Evolutionary conservation across 495 filamentous ascomycete species (phyloP), one percentile per base, ranked within the genome.

Genomic region (Neurospora discreta): DNA sequence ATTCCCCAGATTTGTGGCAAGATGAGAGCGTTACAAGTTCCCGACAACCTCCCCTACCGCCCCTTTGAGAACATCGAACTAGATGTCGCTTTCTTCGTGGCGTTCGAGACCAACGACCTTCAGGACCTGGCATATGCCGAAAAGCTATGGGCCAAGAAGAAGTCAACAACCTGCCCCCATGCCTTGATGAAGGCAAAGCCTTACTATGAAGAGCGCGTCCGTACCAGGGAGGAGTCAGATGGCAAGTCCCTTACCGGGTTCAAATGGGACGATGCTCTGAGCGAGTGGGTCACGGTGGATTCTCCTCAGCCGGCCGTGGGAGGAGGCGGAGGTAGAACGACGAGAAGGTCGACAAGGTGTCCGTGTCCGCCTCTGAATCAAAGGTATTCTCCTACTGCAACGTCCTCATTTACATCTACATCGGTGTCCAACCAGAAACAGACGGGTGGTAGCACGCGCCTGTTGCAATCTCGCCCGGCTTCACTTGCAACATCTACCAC

Each of bases 211-310:
- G 52, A 58, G 46, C 46, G 20, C 46, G 26, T 58, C 20, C 46
- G 46, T 20, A 13, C 26, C 52, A 65, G 52, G 52, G 26, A 36
- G 15, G 52, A 10, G 20, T 16, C 42, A 16, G 40, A 73, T 40
- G 68, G 20, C 6, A 67, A 26, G 6, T 58, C 69, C 3, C 80
- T 82, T 67, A 75, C 78, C 9, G 80, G 82, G 18, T 84, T 82
- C 70, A 77, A 80, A 7, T 87, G 85, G 85, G 85, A 87, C 71
- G 85, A 86, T 72, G 85, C 81, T 33, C 87, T 87, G 74, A 81
- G 84, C 69, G 85, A 87, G 79, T 87, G 85, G 85, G 81, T 87
- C 20, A 81, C 74, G 13, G 77, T 73, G 20, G 84, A 80, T 68
- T 33, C 81, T 81, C 20, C 58, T 36, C 23, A n/a, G 13, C n/a